phyloP scores from a whole-genome alignment of 352 stramenopile genomes.

The Phytophthora sojae region DNA sequence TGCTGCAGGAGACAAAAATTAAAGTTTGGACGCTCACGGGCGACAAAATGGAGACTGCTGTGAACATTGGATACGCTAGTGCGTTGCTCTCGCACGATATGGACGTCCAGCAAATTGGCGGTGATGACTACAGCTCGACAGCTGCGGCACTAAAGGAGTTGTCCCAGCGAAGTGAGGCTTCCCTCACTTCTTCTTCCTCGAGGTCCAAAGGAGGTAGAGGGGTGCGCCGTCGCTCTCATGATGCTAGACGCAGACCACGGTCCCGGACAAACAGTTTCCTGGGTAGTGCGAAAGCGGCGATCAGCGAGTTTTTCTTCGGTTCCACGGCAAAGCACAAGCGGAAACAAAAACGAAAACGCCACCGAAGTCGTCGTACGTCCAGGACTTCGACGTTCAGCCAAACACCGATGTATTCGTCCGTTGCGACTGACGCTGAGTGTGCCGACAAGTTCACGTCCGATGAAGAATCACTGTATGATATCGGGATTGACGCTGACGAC shows the following conservation, averaged over 20 bases:
- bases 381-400: slow-evolving; percentile 23
- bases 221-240: slow-evolving; percentile 9
- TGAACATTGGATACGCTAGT: slow-evolving; percentile 96
- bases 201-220: slow-evolving; percentile 10
- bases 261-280: slow-evolving; percentile 31
- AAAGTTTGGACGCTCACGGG: slow-evolving; percentile 96
- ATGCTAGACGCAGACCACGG: slow-evolving; percentile 9
- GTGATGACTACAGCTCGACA: slow-evolving; percentile 69
- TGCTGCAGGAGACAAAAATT: slow-evolving; percentile 90
- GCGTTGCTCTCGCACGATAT: slow-evolving; percentile 85
- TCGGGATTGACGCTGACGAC: slow-evolving; percentile 26
- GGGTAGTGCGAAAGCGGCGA: slow-evolving; percentile 26
- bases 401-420: slow-evolving; percentile 37
- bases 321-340: slow-evolving; percentile 21
- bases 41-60: slow-evolving; percentile 95
- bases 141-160: slow-evolving; percentile 61
- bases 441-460: slow-evolving; percentile 24
- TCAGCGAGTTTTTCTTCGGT: slow-evolving; percentile 27
- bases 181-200: slow-evolving; percentile 8
- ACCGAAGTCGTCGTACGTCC: slow-evolving; percentile 14
- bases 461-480: slow-evolving; percentile 30
- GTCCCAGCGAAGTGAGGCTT: slow-evolving; percentile 32
- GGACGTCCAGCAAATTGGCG: slow-evolving; percentile 70
- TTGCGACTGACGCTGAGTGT: slow-evolving; percentile 35
- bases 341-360: slow-evolving; percentile 33